Evolutionary conservation across 2,329 filamentous ascomycete genomes (phyloP).

Genomic region (Ophiostoma tasmaniense): DNA sequence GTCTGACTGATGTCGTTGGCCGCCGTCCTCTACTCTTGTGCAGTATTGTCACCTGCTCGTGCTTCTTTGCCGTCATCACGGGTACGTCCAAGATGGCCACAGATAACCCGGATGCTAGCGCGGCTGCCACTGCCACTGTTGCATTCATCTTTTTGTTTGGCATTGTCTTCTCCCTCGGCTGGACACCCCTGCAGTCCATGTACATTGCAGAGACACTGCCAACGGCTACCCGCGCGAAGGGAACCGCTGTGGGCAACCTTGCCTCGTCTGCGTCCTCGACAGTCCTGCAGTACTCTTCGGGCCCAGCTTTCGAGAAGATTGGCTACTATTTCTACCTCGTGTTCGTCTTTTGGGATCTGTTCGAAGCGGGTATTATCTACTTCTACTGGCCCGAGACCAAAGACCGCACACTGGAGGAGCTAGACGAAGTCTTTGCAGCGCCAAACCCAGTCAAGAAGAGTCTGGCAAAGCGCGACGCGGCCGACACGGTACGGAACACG

Average conservation of each 20-base stretch:
- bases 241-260: slow-evolving; percentile 17
- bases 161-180: slow-evolving; percentile 17
- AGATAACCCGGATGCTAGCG: slow-evolving; percentile 19
- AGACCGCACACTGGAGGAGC: slow-evolving; percentile 16
- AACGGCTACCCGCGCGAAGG: slow-evolving; percentile 19
- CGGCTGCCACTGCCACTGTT: slow-evolving; percentile 17
- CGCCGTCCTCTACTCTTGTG: slow-evolving; percentile 46
- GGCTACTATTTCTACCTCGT: slow-evolving; percentile 36
- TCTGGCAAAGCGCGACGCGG: slow-evolving; percentile 13
- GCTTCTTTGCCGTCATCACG: slow-evolving; percentile 42
- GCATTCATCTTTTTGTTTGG: slow-evolving; percentile 19
- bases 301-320: slow-evolving; percentile 30
- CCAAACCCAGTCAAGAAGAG: slow-evolving; percentile 19
- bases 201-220: slow-evolving; percentile 19
- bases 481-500: slow-evolving; percentile 3
- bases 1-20: slow-evolving; percentile 48
- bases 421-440: slow-evolving; percentile 17
- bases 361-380: slow-evolving; percentile 31
- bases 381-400: slow-evolving; percentile 40
- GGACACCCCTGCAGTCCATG: slow-evolving; percentile 18
- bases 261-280: slow-evolving; percentile 21
- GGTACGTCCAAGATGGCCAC: slow-evolving; percentile 38
- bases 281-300: slow-evolving; percentile 37
- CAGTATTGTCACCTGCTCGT: slow-evolving; percentile 37
- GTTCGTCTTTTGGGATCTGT: slow-evolving; percentile 35